phyloP scores from a whole-genome alignment of 2,329 filamentous ascomycete species.

The Penicillium hesseltinei region DNA sequence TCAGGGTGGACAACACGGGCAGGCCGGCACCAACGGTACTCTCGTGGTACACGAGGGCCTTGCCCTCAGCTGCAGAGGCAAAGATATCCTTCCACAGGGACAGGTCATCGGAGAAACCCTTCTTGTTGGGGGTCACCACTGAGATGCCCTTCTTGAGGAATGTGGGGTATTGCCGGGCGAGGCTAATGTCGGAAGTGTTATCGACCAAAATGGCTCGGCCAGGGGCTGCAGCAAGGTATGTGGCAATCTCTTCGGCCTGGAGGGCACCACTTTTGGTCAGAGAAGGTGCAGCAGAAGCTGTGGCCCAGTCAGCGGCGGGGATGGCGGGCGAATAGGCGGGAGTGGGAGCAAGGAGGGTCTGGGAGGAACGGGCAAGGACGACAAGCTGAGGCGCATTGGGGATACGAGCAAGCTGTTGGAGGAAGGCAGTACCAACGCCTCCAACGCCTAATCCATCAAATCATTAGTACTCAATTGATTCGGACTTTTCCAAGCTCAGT shows the following conservation, averaged over 20 bases:
- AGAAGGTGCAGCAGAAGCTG: slow-evolving; percentile 60
- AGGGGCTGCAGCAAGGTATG: slow-evolving; percentile 75
- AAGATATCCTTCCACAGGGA: slow-evolving; percentile 88
- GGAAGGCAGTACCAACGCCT: slow-evolving; percentile 88
- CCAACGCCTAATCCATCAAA: slow-evolving; percentile 65
- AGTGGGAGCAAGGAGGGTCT: slow-evolving; percentile 70
- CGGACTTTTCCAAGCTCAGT: not conserved
- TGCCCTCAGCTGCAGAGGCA: slow-evolving; percentile 59
- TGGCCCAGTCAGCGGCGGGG: slow-evolving; percentile 56
- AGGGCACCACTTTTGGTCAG: slow-evolving; percentile 53
- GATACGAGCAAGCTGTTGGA: slow-evolving; percentile 72
- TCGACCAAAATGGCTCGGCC: slow-evolving; percentile 82
- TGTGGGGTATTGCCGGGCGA: slow-evolving; percentile 78
- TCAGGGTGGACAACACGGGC: slow-evolving; percentile 88
- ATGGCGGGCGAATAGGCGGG: slow-evolving; percentile 65
- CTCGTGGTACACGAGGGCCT: slow-evolving; percentile 88
- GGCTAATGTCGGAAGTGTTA: slow-evolving; percentile 87
- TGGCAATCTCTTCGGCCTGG: slow-evolving; percentile 66
- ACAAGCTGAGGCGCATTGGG: slow-evolving; percentile 71
- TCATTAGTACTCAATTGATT: not conserved
- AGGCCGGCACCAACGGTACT: slow-evolving; percentile 90
- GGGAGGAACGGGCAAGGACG: slow-evolving; percentile 82
- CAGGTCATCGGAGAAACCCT: slow-evolving; percentile 83
- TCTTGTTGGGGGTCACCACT: slow-evolving; percentile 97
- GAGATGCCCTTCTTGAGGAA: slow-evolving; percentile 80